Percentiles rank a stretch among this genome's conserved stretches.
These are phyloP conservation scores for Wickerhamomyces sp. DNA, from an alignment of 1,139 yeast genomes.

Conservation along the genomic window DNA sequence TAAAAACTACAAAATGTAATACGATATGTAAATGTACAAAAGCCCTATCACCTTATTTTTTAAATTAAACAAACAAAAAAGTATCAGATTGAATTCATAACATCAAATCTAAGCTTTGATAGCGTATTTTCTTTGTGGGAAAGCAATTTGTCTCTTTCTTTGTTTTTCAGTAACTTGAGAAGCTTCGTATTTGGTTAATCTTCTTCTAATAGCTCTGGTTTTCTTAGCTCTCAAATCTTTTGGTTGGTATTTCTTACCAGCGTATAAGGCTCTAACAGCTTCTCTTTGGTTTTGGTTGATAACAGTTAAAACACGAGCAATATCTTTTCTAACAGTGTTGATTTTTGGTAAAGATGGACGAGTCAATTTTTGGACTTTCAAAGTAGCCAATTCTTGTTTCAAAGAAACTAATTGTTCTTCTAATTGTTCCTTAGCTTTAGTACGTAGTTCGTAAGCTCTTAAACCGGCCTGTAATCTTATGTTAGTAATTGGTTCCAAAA, in stretches of 20 bases:
- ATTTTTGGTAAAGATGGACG: conserved; percentile 92
- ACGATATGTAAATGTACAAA: conserved; percentile 1
- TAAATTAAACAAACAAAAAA: conserved; percentile 13
- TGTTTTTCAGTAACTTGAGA: conserved; percentile 80
- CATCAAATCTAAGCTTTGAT: conserved; percentile 78
- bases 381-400: conserved; percentile 94
- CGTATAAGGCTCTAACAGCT: conserved; percentile 91
- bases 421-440: conserved; percentile 96
- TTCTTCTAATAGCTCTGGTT: conserved; percentile 99
- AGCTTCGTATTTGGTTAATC: conserved; percentile 85
- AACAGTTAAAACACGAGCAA: conserved; percentile 96
- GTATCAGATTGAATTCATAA: conserved; percentile 7
- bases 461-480: conserved; percentile 63
- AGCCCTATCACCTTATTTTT: conserved; percentile 17
- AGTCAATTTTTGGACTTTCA: conserved; percentile 94
- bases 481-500: conserved; percentile 17
- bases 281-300: conserved; percentile 97
- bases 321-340: conserved; percentile 95
- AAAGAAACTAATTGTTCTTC: conserved; percentile 91
- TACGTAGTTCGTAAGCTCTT: conserved; percentile 94
- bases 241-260: conserved; percentile 95
- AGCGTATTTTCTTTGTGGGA: conserved; percentile 98
- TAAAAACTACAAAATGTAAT: not conserved
- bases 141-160: conserved; percentile 88
- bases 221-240: conserved; percentile 99